Conservation (phyloP, 2,329 filamentous ascomycete species). For the Lecanicillium sp. region DNA sequence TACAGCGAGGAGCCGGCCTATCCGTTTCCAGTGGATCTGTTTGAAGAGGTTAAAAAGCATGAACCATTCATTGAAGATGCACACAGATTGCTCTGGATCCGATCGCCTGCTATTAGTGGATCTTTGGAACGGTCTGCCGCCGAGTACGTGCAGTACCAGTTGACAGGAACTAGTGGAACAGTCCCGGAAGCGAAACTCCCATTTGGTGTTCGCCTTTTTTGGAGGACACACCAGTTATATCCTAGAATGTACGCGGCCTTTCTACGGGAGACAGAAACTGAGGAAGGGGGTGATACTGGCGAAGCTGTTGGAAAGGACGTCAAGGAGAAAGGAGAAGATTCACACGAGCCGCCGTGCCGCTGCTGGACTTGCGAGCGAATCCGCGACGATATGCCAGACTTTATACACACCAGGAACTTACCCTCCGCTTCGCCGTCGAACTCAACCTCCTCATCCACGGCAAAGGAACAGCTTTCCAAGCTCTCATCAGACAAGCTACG, state of each 20-base stretch:
- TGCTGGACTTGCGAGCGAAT: slow-evolving; percentile 3
- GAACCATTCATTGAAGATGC: not conserved
- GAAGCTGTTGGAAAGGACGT: too few species aligned
- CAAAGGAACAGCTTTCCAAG: not conserved
- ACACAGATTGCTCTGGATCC: not conserved
- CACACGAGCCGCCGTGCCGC: not conserved
- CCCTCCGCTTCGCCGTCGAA: not conserved
- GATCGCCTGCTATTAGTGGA: not conserved
- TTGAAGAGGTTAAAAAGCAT: not conserved
- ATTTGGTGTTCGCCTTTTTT: not conserved
- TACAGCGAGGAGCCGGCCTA: not conserved
- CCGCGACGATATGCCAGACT: not conserved
- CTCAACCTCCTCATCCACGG: not conserved
- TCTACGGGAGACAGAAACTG: not conserved
- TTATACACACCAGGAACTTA: not conserved
- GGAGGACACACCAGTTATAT: not conserved
- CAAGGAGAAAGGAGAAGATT: too few species aligned
- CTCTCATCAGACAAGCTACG: not conserved
- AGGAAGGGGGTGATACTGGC: not conserved
- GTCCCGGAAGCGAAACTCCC: not conserved
- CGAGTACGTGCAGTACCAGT: not conserved
- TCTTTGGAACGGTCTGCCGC: not conserved
- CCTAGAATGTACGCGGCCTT: not conserved
- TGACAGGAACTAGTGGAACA: not conserved
- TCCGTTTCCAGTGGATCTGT: not conserved